Evolutionary conservation across 1,284 basidiomycete genomes (phyloP).

Genomic region (Gastroboletus turbinatus): DNA sequence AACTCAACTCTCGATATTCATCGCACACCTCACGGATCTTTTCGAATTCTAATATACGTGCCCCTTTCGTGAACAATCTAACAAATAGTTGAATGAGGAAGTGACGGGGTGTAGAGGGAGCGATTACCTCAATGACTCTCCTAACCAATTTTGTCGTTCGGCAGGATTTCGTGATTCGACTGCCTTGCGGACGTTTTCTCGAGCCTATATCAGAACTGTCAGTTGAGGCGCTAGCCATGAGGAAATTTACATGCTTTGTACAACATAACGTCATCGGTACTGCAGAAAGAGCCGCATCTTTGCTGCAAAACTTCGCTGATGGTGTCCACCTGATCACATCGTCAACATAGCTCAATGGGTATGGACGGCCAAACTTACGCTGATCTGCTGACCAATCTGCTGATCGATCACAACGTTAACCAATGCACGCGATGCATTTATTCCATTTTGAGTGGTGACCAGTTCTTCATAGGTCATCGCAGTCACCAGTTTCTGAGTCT

Average conservation of each 20-base stretch:
- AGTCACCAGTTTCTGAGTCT: slow-evolving; percentile 66
- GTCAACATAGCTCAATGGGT: slow-evolving; percentile 10
- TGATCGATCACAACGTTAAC: slow-evolving; percentile 97
- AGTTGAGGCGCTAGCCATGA: slow-evolving; percentile 8
- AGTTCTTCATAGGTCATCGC: slow-evolving; percentile 82
- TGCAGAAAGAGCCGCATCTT: slow-evolving; percentile 96
- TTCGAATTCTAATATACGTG: slow-evolving; percentile 80
- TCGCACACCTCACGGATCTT: slow-evolving; percentile 83
- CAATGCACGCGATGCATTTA: slow-evolving; percentile 81
- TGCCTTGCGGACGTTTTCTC: slow-evolving; percentile 91
- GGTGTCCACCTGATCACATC: slow-evolving; percentile 75
- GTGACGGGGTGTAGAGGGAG: neutral
- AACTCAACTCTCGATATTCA: slow-evolving; percentile 84
- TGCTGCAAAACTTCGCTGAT: slow-evolving; percentile 94
- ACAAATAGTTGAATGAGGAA: slow-evolving; percentile 9
- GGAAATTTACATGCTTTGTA: slow-evolving; percentile 70
- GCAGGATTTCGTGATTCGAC: slow-evolving; percentile 73
- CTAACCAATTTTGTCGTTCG: slow-evolving; percentile 75
- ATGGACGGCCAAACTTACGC: slow-evolving; percentile 51
- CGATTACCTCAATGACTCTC: slow-evolving; percentile 75
- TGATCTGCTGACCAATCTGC: slow-evolving; percentile 94
- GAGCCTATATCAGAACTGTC: slow-evolving; percentile 56
- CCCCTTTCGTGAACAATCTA: slow-evolving; percentile 87
- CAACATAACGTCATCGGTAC: slow-evolving; percentile 95
- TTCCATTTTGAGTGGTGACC: slow-evolving; percentile 79